These are phyloP conservation scores for Aspergillus kassunensis DNA, from an alignment of 495 filamentous ascomycete genomes.

Conservation along the genomic window DNA sequence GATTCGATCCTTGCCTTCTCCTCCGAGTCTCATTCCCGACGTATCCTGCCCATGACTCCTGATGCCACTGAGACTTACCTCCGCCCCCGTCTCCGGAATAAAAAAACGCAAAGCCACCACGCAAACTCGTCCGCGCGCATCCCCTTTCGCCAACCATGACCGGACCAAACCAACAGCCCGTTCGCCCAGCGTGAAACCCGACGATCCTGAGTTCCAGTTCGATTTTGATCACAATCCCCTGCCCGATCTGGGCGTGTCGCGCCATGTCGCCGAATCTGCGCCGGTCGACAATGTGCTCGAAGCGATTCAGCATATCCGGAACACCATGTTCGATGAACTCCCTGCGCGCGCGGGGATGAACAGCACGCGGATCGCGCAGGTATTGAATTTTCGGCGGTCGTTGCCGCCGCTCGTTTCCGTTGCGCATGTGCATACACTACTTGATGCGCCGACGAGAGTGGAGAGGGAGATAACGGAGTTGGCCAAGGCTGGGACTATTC, in stretches of 20 bases:
- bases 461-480: conserved; percentile 72
- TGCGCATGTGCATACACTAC: conserved; percentile 66
- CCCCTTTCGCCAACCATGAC: conserved; percentile 50
- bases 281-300: conserved; percentile 60
- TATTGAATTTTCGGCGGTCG: conserved; percentile 60
- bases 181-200: conserved; percentile 24
- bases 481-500: conserved; percentile 52
- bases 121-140: conserved; percentile 25
- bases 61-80: conserved; percentile 47
- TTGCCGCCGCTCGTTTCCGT: conserved; percentile 69
- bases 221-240: conserved; percentile 30
- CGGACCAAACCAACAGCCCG: conserved; percentile 53
- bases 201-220: conserved; percentile 40
- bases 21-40: neutral
- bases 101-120: conserved; percentile 38
- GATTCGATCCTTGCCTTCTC: conserved; percentile 1
- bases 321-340: conserved; percentile 64
- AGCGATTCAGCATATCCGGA: conserved; percentile 57
- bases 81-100: conserved; percentile 42
- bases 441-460: conserved; percentile 60
- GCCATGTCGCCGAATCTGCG: conserved; percentile 41
- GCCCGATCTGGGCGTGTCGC: conserved; percentile 36
- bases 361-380: conserved; percentile 64
- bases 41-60: conserved; percentile 10
- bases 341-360: conserved; percentile 70